Evolutionary conservation across 1,139 yeast species (phyloP).

Genomic region (Blastobotrys indianensis): DNA sequence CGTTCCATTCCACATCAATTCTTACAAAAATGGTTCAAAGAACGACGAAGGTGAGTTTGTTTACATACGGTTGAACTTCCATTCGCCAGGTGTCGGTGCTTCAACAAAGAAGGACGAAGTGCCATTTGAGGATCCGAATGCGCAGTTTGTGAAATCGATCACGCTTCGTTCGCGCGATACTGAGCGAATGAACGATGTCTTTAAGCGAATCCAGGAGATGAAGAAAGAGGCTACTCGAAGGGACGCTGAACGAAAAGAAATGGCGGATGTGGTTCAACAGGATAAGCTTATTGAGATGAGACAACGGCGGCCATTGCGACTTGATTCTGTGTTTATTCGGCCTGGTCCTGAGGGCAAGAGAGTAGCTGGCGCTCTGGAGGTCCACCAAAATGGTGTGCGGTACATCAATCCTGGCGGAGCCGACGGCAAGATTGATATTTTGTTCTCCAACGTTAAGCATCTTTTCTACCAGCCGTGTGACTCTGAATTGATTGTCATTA

Average conservation of each 20-base stretch:
- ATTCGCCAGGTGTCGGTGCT: constrained; percentile 80
- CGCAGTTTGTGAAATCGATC: constrained; percentile 79
- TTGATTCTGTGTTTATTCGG: constrained; percentile 84
- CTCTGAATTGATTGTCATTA: constrained; percentile 86
- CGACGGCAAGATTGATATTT: constrained; percentile 73
- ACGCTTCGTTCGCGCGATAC: constrained; percentile 87
- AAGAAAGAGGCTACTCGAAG: constrained; percentile 88
- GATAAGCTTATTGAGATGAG: constrained; percentile 79
- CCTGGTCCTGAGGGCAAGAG: constrained; percentile 97
- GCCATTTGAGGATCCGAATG: constrained; percentile 89
- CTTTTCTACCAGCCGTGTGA: constrained; percentile 94
- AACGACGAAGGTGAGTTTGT: constrained; percentile 96
- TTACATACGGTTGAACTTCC: constrained; percentile 81
- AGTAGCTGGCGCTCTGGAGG: constrained; percentile 82
- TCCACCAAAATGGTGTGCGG: constrained; percentile 94
- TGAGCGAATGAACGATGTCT: constrained; percentile 86
- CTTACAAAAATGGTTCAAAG: constrained; percentile 91
- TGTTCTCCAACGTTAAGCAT: constrained; percentile 88
- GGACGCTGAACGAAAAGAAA: constrained; percentile 83
- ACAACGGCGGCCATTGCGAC: constrained; percentile 73
- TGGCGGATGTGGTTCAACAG: constrained; percentile 93
- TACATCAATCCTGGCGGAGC: constrained; percentile 59
- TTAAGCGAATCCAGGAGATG: constrained; percentile 84
- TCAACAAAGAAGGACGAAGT: constrained; percentile 67
- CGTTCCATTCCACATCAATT: constrained; percentile 92